Percentiles rank a stretch among this genome's conserved stretches.
phyloP scores from a whole-genome alignment of 2,329 filamentous ascomycete species.

The Fusarium sterilihyphosum region DNA sequence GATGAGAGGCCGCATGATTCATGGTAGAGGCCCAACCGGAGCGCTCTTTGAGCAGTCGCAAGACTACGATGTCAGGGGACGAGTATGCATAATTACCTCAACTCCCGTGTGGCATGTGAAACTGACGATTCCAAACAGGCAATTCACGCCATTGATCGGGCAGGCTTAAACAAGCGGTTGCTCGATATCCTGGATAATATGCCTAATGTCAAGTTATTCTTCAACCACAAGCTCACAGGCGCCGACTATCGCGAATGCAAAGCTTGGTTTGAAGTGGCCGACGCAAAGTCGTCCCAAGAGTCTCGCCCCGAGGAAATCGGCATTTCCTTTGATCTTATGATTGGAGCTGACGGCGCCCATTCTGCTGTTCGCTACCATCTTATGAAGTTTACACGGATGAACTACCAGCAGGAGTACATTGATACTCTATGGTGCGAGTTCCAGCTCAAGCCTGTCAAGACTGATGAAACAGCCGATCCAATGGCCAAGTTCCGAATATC shows the following conservation, averaged over 20 bases:
- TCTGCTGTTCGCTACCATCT: constrained; percentile 90
- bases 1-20: constrained; percentile 97
- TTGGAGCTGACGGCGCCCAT: constrained; percentile 95
- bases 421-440: constrained; percentile 99
- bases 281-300: constrained; percentile 47
- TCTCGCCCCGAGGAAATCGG: constrained; percentile 76
- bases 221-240: constrained; percentile 92
- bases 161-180: constrained; percentile 81
- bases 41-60: constrained; percentile 83
- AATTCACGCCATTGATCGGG: constrained; percentile 87
- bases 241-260: constrained; percentile 82
- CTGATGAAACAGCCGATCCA: constrained; percentile 41
- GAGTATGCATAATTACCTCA: constrained; percentile 63
- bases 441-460: constrained; percentile 69
- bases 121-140: constrained; percentile 60
- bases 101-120: neutral
- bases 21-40: constrained; percentile 73
- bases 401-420: constrained; percentile 94
- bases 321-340: constrained; percentile 88
- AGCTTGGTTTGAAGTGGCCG: constrained; percentile 84
- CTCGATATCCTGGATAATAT: constrained; percentile 84
- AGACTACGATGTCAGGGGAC: constrained; percentile 87
- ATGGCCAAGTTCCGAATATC: constrained; percentile 77
- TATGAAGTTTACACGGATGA: constrained; percentile 93
- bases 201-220: constrained; percentile 91